These are phyloP conservation scores for Phytopythium litorale DNA, from an alignment of 352 stramenopile species.

Conservation along the genomic window DNA sequence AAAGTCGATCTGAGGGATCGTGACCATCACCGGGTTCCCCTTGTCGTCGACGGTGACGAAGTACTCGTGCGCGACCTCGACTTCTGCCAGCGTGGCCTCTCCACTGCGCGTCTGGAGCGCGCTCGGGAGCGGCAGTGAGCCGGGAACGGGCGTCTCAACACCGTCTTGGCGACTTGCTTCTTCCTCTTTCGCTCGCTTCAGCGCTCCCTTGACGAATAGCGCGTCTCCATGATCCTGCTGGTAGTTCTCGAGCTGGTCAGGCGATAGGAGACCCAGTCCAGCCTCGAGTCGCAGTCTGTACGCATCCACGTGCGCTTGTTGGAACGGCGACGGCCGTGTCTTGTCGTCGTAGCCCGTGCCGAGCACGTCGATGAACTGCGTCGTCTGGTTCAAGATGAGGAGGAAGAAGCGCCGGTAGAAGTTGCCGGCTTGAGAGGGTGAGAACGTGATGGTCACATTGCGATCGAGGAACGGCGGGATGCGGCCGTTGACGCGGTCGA, in stretches of 20 bases:
- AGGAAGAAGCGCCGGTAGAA: constrained; percentile 91
- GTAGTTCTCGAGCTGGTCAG: constrained; percentile 79
- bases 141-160: neutral
- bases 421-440: constrained; percentile 68
- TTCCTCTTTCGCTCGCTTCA: constrained; percentile 26
- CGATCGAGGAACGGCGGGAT: constrained; percentile 78
- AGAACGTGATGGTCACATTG: constrained; percentile 85
- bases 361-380: constrained; percentile 85
- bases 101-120: constrained; percentile 79
- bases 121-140: constrained; percentile 18
- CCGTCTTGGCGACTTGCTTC: constrained; percentile 6
- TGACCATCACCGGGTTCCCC: constrained; percentile 47
- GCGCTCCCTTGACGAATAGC: constrained; percentile 57
- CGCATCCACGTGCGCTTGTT: constrained; percentile 89
- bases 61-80: constrained; percentile 81
- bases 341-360: constrained; percentile 89
- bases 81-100: constrained; percentile 66
- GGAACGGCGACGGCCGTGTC: constrained; percentile 86
- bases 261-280: constrained; percentile 68
- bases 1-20: constrained; percentile 66
- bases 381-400: constrained; percentile 81
- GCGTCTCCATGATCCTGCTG: constrained; percentile 63
- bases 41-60: constrained; percentile 70
- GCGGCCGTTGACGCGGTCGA: constrained; percentile 68
- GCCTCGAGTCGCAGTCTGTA: constrained; percentile 51